A percentile compares a stretch with the other conserved stretches of the same genome.
These are phyloP conservation scores for Mrakia gelida DNA, from an alignment of 768 basidiomycete species.

Conservation along the genomic window DNA sequence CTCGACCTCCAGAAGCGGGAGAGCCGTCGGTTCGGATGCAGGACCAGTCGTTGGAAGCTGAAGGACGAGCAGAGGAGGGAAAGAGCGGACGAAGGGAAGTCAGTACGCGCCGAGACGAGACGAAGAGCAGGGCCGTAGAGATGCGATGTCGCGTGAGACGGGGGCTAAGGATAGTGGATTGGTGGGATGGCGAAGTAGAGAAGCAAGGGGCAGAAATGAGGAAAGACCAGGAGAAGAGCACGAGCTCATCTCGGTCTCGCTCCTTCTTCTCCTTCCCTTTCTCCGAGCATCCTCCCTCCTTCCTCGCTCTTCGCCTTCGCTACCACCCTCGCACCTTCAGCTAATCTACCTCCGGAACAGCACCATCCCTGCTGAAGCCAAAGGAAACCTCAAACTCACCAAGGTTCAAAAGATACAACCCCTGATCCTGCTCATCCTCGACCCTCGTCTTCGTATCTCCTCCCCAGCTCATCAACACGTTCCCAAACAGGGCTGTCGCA, in stretches of 20 bases:
- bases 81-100: not conserved
- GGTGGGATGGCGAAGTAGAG: too few relatives aligned
- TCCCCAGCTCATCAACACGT: conserved; percentile 95
- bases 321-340: not conserved
- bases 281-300: too few relatives aligned
- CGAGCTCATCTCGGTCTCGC: too few relatives aligned
- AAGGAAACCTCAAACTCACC: conserved; percentile 54
- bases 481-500: conserved; percentile 90
- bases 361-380: too few relatives aligned
- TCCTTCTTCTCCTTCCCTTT: too few relatives aligned
- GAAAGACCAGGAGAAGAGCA: too few relatives aligned
- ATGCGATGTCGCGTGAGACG: too few relatives aligned
- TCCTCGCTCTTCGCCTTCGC: too few relatives aligned
- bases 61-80: not conserved
- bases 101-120: not conserved
- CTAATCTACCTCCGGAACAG: not conserved
- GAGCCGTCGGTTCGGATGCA: conserved; percentile 70
- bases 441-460: conserved; percentile 81
- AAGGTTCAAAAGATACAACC: conserved; percentile 86
- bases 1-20: conserved; percentile 39
- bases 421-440: conserved; percentile 81
- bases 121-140: too few relatives aligned
- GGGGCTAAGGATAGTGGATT: too few relatives aligned
- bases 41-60: conserved; percentile 94
- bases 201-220: too few relatives aligned